Evolutionary conservation across 1,139 yeast species (phyloP).

Genomic region (Wickerhamomyces sp.): DNA sequence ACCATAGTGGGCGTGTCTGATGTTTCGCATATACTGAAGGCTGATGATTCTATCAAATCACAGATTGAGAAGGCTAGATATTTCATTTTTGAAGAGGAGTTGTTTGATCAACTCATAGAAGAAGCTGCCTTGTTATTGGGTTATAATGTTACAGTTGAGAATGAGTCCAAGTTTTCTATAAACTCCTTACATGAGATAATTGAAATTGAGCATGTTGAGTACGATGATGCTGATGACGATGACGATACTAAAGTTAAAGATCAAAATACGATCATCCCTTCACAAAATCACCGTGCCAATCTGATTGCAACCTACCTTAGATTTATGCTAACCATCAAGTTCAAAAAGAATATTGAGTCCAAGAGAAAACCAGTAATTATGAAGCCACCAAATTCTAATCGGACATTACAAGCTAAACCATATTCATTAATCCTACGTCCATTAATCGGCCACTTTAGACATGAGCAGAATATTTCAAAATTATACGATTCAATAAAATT

Average conservation of each 20-base stretch:
- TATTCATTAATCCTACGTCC: conserved; percentile 58
- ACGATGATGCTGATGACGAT: conserved; percentile 39
- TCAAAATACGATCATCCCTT: conserved; percentile 3
- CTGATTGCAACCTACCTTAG: conserved; percentile 43
- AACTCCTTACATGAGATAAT: conserved; percentile 64
- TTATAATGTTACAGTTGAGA: conserved; percentile 64
- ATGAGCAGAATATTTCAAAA: conserved; percentile 45
- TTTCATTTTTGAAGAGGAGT: conserved; percentile 80
- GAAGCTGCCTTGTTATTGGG: conserved; percentile 75
- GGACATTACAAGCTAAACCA: conserved; percentile 23
- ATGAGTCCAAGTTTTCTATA: conserved; percentile 58
- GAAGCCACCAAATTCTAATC: conserved; percentile 13
- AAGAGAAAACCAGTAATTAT: conserved; percentile 14
- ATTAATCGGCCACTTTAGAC: conserved; percentile 63
- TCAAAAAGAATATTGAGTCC: conserved; percentile 39
- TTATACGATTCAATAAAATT: conserved; percentile 38
- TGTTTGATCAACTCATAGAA: conserved; percentile 56
- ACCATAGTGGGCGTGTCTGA: conserved; percentile 31
- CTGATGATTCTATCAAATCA: conserved; percentile 38
- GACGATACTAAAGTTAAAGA: conserved; percentile 19
- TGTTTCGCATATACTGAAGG: conserved; percentile 14
- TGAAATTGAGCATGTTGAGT: conserved; percentile 62
- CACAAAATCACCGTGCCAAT: conserved; percentile 31
- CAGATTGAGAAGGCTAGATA: conserved; percentile 60
- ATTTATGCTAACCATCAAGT: conserved; percentile 34